Percentiles rank a stretch among this genome's conserved stretches.
Evolutionary conservation across 1,139 yeast genomes (phyloP).

Genomic region (Arxiozyma bovina): DNA sequence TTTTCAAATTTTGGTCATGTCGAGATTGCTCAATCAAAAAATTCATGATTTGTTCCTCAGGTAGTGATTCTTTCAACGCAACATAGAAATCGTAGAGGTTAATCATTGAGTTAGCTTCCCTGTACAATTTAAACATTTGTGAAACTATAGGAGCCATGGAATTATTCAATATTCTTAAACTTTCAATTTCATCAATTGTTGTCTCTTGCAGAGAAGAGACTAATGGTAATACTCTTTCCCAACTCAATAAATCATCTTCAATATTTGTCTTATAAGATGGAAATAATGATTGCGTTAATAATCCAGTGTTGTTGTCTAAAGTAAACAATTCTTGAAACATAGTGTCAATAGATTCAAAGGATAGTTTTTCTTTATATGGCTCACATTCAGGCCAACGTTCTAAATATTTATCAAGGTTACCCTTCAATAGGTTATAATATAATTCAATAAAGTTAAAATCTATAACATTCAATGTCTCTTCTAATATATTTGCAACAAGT

Average conservation of each 20-base stretch:
- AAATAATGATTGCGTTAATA: slow-evolving; percentile 28
- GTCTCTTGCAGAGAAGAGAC: slow-evolving; percentile 5
- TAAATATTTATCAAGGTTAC: slow-evolving; percentile 20
- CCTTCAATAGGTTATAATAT: slow-evolving; percentile 24
- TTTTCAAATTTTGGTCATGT: slow-evolving; percentile 19
- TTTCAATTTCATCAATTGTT: slow-evolving; percentile 3
- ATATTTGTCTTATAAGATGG: slow-evolving; percentile 26
- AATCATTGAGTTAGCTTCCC: slow-evolving; percentile 70
- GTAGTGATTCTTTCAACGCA: slow-evolving; percentile 56
- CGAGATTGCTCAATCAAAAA: slow-evolving; percentile 30
- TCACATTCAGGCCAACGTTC: slow-evolving; percentile 24
- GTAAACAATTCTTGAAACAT: slow-evolving; percentile 30
- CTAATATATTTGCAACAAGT: slow-evolving; percentile 22
- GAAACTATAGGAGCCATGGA: slow-evolving; percentile 44
- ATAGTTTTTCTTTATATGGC: slow-evolving; percentile 14
- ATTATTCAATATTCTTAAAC: slow-evolving; percentile 18
- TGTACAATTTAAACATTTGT: slow-evolving; percentile 56
- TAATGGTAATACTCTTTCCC: slow-evolving; percentile 23
- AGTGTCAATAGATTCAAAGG: slow-evolving; percentile 28
- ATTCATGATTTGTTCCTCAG: slow-evolving; percentile 33
- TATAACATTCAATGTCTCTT: slow-evolving; percentile 19
- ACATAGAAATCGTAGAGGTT: slow-evolving; percentile 70
- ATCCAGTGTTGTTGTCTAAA: slow-evolving; percentile 27
- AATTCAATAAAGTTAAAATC: slow-evolving; percentile 28
- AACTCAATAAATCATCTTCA: slow-evolving; percentile 27